Evolutionary conservation across 176 grass and related monocot genomes (phyloP).

Genomic region (Eleusine coracana): DNA sequence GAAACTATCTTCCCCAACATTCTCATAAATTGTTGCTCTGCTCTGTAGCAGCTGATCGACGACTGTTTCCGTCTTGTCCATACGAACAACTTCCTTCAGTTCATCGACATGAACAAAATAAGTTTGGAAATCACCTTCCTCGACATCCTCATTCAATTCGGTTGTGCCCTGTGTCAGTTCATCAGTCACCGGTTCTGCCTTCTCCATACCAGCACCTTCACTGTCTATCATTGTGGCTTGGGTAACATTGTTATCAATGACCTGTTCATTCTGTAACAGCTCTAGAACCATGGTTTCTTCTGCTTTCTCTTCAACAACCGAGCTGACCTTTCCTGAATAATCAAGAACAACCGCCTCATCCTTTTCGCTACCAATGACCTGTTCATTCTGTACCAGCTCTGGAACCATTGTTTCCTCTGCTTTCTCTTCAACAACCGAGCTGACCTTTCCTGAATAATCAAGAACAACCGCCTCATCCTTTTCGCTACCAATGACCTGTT

Average conservation of each 20-base stretch:
- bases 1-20: too few species aligned
- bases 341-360: not conserved
- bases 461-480: not conserved
- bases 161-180: not conserved
- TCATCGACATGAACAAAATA: conserved; percentile 15
- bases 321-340: not conserved
- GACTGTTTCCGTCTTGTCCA: too few species aligned
- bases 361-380: not conserved
- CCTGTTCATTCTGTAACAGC: not conserved
- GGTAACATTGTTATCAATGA: not conserved
- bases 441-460: not conserved
- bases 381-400: not conserved
- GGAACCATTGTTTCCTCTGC: not conserved
- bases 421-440: not conserved
- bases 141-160: not conserved
- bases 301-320: not conserved
- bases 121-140: not conserved
- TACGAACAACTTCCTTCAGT: not conserved
- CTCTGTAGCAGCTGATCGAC: too few species aligned
- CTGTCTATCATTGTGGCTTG: not conserved
- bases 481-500: too few species aligned
- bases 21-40: too few species aligned
- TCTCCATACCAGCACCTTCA: not conserved
- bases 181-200: not conserved
- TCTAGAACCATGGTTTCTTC: not conserved